Evolutionary conservation across 2,329 filamentous ascomycete species (phyloP), one percentile per base, ranked within the genome.

Genomic region (Passalora sequoiae): DNA sequence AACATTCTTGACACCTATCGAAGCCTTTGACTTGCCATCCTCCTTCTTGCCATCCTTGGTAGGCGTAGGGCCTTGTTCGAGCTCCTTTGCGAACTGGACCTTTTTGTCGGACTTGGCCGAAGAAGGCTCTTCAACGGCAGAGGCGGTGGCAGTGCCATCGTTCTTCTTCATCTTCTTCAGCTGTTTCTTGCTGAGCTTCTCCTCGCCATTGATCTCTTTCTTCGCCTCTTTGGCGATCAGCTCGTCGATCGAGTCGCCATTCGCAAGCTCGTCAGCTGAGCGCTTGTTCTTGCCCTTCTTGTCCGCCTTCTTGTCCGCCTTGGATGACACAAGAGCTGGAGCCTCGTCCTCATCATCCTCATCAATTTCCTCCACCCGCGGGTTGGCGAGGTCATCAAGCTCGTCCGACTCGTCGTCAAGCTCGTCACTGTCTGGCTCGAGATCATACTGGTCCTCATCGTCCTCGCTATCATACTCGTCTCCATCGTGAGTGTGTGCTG

Each of bases 141-240:
- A 39, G 21, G 76, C 70, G 47, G 84, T 80, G 47, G 92, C 83
- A 65, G 96, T 85, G 56, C 91, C 92, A 66, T 94, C 87, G 77
- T 97, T 97, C 78, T 95, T 96, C 82, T 94, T 94, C 54, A 91
- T 78, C 78, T 96, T 96, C 84, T 98, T 97, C 61, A 85, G 78
- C 69, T 97, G 87, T 76, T 95, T 96, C 79, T 96, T 96, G 78
- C 82, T 89, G 52, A 89, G 77, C 74, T 89, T 89, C 56, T 76
- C 65, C 58, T 89, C 84, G 54, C 80, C 78, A 51, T 77, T 75
- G 17, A 63, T 59, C 68, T 60, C 54, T 63, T 51, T 69, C 62
- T 81, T 75, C 56, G 69, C 65, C 47, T 75, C 76, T 71, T 92
- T 91, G 67, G 82, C 77, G 61, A 96, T 94, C 67, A 95, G 70